phyloP scores from a whole-genome alignment of 768 basidiomycete genomes.

The Austroboletus eburneus region DNA sequence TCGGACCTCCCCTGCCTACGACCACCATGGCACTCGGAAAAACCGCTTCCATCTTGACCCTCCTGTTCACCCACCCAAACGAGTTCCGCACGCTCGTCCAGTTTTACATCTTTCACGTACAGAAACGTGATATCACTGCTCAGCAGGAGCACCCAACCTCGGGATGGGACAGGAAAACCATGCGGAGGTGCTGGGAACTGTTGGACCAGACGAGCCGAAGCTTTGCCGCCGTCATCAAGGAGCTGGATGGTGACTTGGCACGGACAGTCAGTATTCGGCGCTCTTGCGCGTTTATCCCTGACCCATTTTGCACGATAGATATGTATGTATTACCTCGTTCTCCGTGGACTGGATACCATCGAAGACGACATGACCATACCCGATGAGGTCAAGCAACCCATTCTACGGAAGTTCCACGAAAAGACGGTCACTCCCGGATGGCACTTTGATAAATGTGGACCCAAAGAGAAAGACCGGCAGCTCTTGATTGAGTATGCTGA shows the following conservation, averaged over 20 bases:
- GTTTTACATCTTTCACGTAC: slow-evolving; percentile 78
- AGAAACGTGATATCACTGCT: slow-evolving; percentile 76
- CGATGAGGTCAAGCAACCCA: slow-evolving; percentile 78
- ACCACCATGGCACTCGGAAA: slow-evolving; percentile 59
- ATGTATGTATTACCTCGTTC: slow-evolving; percentile 90
- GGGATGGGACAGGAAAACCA: slow-evolving; percentile 81
- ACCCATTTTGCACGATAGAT: slow-evolving; percentile 48
- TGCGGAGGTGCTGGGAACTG: slow-evolving; percentile 89
- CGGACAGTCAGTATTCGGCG: slow-evolving; percentile 62
- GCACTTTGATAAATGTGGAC: slow-evolving; percentile 78
- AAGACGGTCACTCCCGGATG: slow-evolving; percentile 80
- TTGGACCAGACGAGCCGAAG: slow-evolving; percentile 86
- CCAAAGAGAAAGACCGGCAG: slow-evolving; percentile 83
- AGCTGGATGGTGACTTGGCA: slow-evolving; percentile 92
- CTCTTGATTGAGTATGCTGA: slow-evolving; percentile 80
- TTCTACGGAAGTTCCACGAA: slow-evolving; percentile 79
- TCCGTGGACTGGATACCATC: slow-evolving; percentile 93
- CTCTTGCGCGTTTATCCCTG: neutral
- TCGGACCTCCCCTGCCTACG: neutral
- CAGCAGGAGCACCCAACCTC: slow-evolving; percentile 71
- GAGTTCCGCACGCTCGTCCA: slow-evolving; percentile 84
- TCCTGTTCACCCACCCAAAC: slow-evolving; percentile 72
- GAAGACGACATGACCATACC: slow-evolving; percentile 98
- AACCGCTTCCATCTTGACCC: slow-evolving; percentile 52
- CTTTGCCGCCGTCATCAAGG: slow-evolving; percentile 92